These are phyloP conservation scores for Nakazawaea anatomiae DNA, from an alignment of 805 yeast species.

Conservation along the genomic window DNA sequence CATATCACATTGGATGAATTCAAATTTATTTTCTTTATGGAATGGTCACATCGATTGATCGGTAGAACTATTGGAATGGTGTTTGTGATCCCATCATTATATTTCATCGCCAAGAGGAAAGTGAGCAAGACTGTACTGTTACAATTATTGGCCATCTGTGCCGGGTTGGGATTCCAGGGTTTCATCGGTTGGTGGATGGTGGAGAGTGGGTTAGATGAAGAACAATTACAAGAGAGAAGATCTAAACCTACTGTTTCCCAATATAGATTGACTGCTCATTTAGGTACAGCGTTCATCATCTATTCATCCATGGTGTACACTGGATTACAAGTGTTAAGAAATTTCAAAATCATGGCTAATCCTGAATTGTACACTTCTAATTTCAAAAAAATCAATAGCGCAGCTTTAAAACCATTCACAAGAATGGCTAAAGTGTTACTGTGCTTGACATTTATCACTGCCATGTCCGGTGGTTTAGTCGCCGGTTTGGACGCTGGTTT, in stretches of 20 bases:
- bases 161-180: conserved; percentile 86
- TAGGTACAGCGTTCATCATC: conserved; percentile 86
- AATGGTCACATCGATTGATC: conserved; percentile 92
- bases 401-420: conserved; percentile 54
- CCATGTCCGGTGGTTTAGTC: conserved; percentile 96
- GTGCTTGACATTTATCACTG: conserved; percentile 75
- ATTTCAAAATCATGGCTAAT: conserved; percentile 58
- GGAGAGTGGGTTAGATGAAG: conserved; percentile 83
- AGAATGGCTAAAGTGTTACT: conserved; percentile 49
- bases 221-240: conserved; percentile 68
- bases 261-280: conserved; percentile 87
- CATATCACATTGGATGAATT: conserved; percentile 88
- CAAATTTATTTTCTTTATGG: conserved; percentile 93
- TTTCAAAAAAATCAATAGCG: conserved; percentile 55
- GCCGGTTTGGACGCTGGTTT: conserved; percentile 98
- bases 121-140: conserved; percentile 63
- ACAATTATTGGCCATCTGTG: conserved; percentile 67
- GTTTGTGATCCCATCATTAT: conserved; percentile 79
- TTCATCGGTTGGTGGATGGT: conserved; percentile 99
- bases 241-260: conserved; percentile 98
- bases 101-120: conserved; percentile 62
- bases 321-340: conserved; percentile 78
- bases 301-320: conserved; percentile 89
- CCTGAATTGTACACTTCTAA: conserved; percentile 52
- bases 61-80: conserved; percentile 88